A percentile compares a stretch with the other conserved stretches of the same genome.
Conservation (phyloP, 176 grass and related monocot genomes). For the Bolboschoenus planiculmis region DNA sequence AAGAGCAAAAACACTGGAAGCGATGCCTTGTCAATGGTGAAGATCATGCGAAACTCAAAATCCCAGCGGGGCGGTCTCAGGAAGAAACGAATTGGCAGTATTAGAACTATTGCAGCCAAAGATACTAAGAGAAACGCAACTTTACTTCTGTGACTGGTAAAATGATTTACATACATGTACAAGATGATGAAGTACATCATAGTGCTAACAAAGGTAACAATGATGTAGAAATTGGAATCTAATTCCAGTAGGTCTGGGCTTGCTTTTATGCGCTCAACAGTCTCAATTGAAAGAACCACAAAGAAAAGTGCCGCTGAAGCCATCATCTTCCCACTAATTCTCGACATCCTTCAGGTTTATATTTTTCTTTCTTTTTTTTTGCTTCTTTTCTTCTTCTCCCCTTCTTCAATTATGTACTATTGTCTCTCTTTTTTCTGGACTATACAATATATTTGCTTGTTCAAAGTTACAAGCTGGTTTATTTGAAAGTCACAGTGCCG, state of each 20-base stretch:
- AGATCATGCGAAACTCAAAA: not conserved
- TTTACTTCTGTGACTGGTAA: not conserved
- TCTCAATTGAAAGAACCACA: not conserved
- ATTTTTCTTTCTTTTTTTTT: not conserved
- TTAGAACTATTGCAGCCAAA: not conserved
- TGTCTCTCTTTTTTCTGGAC: not conserved
- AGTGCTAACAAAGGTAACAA: not conserved
- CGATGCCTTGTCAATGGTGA: not conserved
- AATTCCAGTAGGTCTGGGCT: not conserved
- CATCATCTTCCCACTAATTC: not conserved
- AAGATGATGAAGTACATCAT: not conserved
- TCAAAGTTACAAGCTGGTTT: not conserved
- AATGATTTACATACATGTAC: not conserved
- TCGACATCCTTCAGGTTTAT: not conserved
- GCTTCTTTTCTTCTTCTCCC: not conserved
- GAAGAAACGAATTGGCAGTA: constrained; percentile 11
- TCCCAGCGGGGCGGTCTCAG: constrained; percentile 1
- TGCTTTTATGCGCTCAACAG: not conserved
- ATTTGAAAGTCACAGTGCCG: not conserved
- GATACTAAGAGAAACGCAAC: not conserved
- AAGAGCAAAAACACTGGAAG: not conserved
- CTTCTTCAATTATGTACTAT: not conserved
- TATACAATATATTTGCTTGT: not conserved
- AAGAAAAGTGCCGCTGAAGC: not conserved
- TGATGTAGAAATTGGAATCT: not conserved